phyloP scores from a whole-genome alignment of 768 basidiomycete genomes.

The Auricularia heimuer region DNA sequence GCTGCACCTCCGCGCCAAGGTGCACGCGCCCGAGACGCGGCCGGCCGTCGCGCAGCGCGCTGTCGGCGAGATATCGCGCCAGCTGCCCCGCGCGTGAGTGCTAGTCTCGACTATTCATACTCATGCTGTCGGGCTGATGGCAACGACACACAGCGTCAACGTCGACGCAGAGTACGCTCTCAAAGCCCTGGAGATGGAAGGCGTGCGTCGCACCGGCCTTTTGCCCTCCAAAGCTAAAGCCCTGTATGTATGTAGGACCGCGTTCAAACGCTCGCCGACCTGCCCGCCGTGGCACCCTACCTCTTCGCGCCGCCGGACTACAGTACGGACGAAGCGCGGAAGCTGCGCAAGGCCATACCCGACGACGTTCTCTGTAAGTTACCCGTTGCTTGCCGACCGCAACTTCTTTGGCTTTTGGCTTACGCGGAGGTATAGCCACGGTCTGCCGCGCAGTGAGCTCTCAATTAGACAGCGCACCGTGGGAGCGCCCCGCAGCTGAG shows the following conservation, averaged over 20 bases:
- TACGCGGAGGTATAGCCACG: constrained; percentile 2
- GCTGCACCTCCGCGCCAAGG: constrained; percentile 58
- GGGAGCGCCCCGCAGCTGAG: constrained; percentile 19
- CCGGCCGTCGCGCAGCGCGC: constrained; percentile 44
- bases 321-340: constrained; percentile 40
- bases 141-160: not conserved
- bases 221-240: not conserved
- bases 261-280: constrained; percentile 57
- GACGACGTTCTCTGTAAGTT: constrained; percentile 36
- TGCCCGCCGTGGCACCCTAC: constrained; percentile 59
- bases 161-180: constrained; percentile 19
- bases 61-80: constrained; percentile 39
- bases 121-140: not conserved
- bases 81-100: constrained; percentile 50
- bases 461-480: constrained; percentile 25
- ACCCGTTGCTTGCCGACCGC: constrained; percentile 8
- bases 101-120: not conserved
- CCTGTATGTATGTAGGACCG: constrained; percentile 40
- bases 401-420: constrained; percentile 7
- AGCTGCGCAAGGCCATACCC: constrained; percentile 38
- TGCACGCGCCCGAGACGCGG: constrained; percentile 42
- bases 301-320: constrained; percentile 70
- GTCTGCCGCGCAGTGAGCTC: constrained; percentile 6
- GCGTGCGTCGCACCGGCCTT: constrained; percentile 43
- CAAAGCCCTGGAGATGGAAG: constrained; percentile 39